A percentile compares a stretch with the other conserved stretches of the same genome.
These are phyloP conservation scores for Phytopythium delawarense DNA, from an alignment of 352 stramenopile genomes.

Conservation along the genomic window DNA sequence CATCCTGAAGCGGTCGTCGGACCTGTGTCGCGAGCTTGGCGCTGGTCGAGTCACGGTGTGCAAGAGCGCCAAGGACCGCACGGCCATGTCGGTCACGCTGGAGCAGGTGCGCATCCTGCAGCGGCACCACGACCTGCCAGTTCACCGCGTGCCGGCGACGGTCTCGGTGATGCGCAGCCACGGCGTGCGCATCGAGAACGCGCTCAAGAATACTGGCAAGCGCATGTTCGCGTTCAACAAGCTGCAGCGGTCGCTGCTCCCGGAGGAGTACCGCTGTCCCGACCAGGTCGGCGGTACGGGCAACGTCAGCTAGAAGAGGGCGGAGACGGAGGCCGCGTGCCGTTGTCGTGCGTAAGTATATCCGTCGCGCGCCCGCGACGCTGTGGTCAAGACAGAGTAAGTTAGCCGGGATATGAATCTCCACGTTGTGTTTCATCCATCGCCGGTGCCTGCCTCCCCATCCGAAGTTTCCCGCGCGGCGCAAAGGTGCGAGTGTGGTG, in stretches of 20 bases:
- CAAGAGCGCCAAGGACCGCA: slow-evolving; percentile 97
- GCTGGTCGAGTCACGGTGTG: slow-evolving; percentile 94
- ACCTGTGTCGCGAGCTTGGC: slow-evolving; percentile 83
- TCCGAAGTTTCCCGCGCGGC: too few species aligned
- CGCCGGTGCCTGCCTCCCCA: neutral
- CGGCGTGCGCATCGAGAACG: slow-evolving; percentile 86
- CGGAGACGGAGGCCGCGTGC: neutral
- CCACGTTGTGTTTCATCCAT: neutral
- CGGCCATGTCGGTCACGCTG: slow-evolving; percentile 96
- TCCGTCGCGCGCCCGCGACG: neutral
- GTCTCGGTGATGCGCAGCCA: slow-evolving; percentile 87
- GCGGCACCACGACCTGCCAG: slow-evolving; percentile 74
- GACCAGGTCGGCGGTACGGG: slow-evolving; percentile 79
- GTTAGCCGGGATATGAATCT: slow-evolving; percentile 7
- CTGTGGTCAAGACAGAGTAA: slow-evolving; percentile 7
- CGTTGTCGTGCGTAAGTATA: slow-evolving; percentile 2
- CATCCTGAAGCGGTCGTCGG: slow-evolving; percentile 77
- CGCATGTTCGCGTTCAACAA: slow-evolving; percentile 88
- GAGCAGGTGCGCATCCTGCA: slow-evolving; percentile 91
- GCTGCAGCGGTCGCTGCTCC: slow-evolving; percentile 81
- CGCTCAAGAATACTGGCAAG: slow-evolving; percentile 89
- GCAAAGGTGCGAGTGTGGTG: neutral
- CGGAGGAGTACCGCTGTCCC: slow-evolving; percentile 83
- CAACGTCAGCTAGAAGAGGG: slow-evolving; percentile 66
- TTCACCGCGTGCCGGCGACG: slow-evolving; percentile 68